Percentiles rank a stretch among this genome's conserved stretches.
phyloP scores from a whole-genome alignment of 2,329 filamentous ascomycete species.

The Penicillium sp. region DNA sequence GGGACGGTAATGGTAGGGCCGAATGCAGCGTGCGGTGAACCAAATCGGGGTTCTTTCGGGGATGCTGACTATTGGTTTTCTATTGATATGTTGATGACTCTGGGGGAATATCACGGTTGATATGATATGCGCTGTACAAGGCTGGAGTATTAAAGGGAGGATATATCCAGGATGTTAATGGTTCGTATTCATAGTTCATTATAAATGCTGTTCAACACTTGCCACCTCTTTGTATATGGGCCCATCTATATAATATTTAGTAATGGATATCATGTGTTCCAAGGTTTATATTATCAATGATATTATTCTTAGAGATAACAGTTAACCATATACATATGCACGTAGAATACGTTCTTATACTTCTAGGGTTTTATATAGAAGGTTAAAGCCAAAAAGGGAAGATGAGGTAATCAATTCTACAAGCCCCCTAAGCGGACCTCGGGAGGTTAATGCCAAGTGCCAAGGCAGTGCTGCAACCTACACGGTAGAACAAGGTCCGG shows the following conservation, averaged over 20 bases:
- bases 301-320: no score
- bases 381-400: background rate
- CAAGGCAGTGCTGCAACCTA: background rate
- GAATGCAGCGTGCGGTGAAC: slow-evolving; percentile 40
- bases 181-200: background rate
- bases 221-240: background rate
- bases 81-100: background rate
- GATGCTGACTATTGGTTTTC: background rate
- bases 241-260: background rate
- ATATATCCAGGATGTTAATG: background rate
- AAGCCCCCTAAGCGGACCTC: no score
- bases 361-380: background rate
- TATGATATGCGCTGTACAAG: background rate
- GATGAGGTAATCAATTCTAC: background rate
- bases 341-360: background rate
- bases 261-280: background rate
- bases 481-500: background rate
- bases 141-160: background rate
- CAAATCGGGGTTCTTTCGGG: slow-evolving; percentile 12
- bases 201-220: background rate
- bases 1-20: slow-evolving; percentile 21
- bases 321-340: background rate
- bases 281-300: no score
- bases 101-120: no score
- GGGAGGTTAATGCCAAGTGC: background rate